Evolutionary conservation across 208 protist species (phyloP), one percentile per base, ranked within the genome.

Genomic region (Acanthamoeba culbertsoni): DNA sequence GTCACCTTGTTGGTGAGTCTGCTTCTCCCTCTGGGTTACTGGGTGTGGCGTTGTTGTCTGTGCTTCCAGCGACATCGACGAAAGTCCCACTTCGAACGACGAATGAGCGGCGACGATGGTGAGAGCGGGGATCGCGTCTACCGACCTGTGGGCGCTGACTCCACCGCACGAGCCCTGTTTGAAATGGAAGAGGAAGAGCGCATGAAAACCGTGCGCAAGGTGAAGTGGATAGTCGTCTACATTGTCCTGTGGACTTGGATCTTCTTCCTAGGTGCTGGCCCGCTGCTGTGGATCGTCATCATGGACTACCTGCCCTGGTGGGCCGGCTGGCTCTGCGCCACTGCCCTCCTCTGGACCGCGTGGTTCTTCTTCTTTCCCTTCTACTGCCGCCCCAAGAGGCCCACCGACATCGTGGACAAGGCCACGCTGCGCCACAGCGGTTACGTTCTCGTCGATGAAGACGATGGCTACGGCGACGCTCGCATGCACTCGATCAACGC

Each of bases 241-340:
- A 42, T 84, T n/a, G 43, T 84, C 18, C 31, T 84, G 73, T 84
- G 73, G 73, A 55, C 73, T 14, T 84, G 73, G 73, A 20, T 84
- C 73, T 84, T 84, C 73, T 84, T 84, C 73, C 40, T 84, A 37
- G 73, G 73, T n/a, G 73, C 73, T 43, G 73, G 73, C 73, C 73
- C 73, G 43, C 73, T 84, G 3, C 26, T 84, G 28, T 84, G 73
- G 73, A 37, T 84, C 73, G 73, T 84, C 6, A 28, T 84, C n/a
- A 84, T 84, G 73, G 73, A 84, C 73, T 84, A 84, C 73, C 73
- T 84, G 23, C 73, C 73, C 10, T 84, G 73, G 73, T 84, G 43
- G 37, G 73, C 73, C 73, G 73, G 73, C 73, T 84, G 73, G 73
- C 73, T 84, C 43, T 35, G 73, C 73, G 73, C 73, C 73, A 37